A percentile compares a stretch with the other conserved stretches of the same genome.
Evolutionary conservation across 2,329 filamentous ascomycete species (phyloP).

Genomic region (Penicillium decumbens): DNA sequence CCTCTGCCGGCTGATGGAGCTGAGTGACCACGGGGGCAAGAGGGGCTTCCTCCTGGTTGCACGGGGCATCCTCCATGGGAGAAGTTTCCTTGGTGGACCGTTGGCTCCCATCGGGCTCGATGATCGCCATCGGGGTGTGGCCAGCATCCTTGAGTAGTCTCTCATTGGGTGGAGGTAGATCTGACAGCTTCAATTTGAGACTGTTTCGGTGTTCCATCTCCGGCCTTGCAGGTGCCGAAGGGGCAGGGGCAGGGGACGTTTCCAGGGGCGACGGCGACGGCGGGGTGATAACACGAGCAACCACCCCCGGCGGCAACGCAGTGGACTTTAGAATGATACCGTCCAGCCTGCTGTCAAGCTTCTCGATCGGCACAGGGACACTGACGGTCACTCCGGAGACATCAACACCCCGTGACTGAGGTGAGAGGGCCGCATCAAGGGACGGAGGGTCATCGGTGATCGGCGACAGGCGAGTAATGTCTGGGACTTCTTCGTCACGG

Average conservation of each 20-base stretch:
- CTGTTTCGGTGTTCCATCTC: slow-evolving; percentile 28
- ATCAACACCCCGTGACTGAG: slow-evolving; percentile 34
- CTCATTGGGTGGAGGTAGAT: slow-evolving; percentile 37
- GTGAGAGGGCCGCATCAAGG: slow-evolving; percentile 40
- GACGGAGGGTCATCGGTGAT: slow-evolving; percentile 33
- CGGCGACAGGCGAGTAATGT: slow-evolving; percentile 24
- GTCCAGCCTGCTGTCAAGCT: slow-evolving; percentile 44
- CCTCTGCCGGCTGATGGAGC: slow-evolving; percentile 36
- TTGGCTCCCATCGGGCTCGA: slow-evolving; percentile 33
- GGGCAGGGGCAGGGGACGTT: slow-evolving; percentile 24
- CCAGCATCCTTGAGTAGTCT: slow-evolving; percentile 42
- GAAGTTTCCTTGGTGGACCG: slow-evolving; percentile 19
- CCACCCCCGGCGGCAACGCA: slow-evolving; percentile 41
- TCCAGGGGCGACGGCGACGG: slow-evolving; percentile 32
- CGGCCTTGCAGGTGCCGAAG: slow-evolving; percentile 23
- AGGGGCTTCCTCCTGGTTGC: slow-evolving; percentile 29
- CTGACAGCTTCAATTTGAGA: slow-evolving; percentile 35
- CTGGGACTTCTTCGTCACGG: slow-evolving; percentile 30
- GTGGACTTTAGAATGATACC: slow-evolving; percentile 47
- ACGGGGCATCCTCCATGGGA: slow-evolving; percentile 19
- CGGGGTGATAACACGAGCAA: slow-evolving; percentile 43
- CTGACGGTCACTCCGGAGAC: slow-evolving; percentile 25
- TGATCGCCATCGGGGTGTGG: slow-evolving; percentile 44
- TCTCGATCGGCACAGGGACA: slow-evolving; percentile 44
- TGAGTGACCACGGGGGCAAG: slow-evolving; percentile 30